Percentiles rank a stretch among this genome's conserved stretches.
These are phyloP conservation scores for Mortierella sp. DNA, from an alignment of 371 early-diverging fungal species.

Conservation along the genomic window DNA sequence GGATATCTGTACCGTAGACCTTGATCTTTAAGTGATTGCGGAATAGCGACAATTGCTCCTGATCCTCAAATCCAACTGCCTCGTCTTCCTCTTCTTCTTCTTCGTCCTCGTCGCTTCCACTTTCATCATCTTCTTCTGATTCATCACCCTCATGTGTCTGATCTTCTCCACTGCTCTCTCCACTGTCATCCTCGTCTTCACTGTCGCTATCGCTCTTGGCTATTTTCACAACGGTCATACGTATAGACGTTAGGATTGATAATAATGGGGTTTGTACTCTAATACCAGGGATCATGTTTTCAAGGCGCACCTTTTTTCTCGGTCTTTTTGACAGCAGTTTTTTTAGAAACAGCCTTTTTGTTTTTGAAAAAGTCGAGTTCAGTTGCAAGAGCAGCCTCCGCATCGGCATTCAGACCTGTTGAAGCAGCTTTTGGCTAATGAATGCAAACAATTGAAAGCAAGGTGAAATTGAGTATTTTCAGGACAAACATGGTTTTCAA, in stretches of 20 bases:
- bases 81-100: slow-evolving; percentile 49
- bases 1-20: slow-evolving; percentile 89
- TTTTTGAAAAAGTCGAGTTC: slow-evolving; percentile 68
- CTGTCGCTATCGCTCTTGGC: slow-evolving; percentile 33
- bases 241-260: neutral
- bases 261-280: neutral
- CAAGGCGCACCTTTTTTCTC: slow-evolving; percentile 19
- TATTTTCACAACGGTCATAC: neutral
- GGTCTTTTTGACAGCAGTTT: slow-evolving; percentile 29
- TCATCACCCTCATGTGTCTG: slow-evolving; percentile 49
- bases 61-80: slow-evolving; percentile 31
- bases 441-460: neutral
- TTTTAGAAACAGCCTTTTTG: slow-evolving; percentile 51
- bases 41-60: slow-evolving; percentile 56
- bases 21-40: slow-evolving; percentile 84
- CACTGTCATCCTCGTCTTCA: slow-evolving; percentile 35
- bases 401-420: slow-evolving; percentile 51
- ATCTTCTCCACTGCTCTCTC: slow-evolving; percentile 55
- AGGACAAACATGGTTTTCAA: neutral
- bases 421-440: slow-evolving; percentile 41
- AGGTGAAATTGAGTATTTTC: neutral
- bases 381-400: slow-evolving; percentile 51
- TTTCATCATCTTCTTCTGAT: slow-evolving; percentile 29
- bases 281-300: neutral
- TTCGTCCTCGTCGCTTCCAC: slow-evolving; percentile 15